These are phyloP conservation scores for Uromyces viciae-fabae DNA, from an alignment of 1,284 basidiomycete species.

Conservation along the genomic window DNA sequence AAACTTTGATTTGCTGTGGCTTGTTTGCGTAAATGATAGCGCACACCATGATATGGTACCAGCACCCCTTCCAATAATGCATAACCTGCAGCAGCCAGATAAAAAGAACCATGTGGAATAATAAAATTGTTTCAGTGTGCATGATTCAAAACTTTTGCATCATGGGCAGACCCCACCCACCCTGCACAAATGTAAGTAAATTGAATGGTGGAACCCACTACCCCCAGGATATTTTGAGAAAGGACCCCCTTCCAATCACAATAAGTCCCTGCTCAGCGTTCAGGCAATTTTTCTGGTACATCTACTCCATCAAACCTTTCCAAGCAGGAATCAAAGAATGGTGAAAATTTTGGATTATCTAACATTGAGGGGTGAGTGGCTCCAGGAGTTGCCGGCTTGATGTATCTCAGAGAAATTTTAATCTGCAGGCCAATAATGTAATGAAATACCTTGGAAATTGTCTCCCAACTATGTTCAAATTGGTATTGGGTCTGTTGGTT, in stretches of 20 bases:
- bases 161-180: constrained; percentile 56
- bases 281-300: constrained; percentile 49
- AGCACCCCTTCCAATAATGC: constrained; percentile 28
- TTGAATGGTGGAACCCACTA: constrained; percentile 51
- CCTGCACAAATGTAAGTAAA: constrained; percentile 55
- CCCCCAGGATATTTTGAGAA: constrained; percentile 54
- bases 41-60: constrained; percentile 54
- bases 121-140: constrained; percentile 51
- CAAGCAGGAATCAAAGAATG: constrained; percentile 50
- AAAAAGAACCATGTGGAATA: constrained; percentile 41
- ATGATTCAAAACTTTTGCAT: constrained; percentile 51
- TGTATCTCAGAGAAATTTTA: background rate
- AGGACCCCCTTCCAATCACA: constrained; percentile 52
- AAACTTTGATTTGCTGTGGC: background rate
- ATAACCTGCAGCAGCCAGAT: constrained; percentile 1
- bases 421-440: background rate
- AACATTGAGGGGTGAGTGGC: background rate
- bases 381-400: background rate
- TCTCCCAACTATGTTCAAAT: background rate
- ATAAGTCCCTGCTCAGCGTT: constrained; percentile 47
- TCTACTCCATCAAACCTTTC: constrained; percentile 54
- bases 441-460: background rate
- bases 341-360: constrained; percentile 47
- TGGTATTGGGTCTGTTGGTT: background rate
- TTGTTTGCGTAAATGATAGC: constrained; percentile 57